A percentile compares a stretch with the other conserved stretches of the same genome.
Evolutionary conservation across 192 early-diverging fungal species (phyloP).

Genomic region (Geosiphon pyriformis): DNA sequence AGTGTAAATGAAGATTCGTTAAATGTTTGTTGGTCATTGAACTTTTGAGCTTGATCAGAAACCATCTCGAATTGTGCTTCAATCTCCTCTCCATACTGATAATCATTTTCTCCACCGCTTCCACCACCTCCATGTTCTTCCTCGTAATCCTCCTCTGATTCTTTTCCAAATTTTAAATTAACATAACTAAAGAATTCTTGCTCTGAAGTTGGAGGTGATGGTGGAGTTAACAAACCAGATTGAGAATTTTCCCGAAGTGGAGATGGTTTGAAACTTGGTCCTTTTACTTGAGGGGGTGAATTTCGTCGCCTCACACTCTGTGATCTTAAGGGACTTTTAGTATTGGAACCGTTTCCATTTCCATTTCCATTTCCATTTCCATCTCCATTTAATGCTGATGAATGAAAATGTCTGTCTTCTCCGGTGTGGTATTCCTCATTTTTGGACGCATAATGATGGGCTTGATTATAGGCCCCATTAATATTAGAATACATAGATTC

Average conservation of each 20-base stretch:
- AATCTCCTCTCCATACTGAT: neutral
- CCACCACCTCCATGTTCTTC: constrained; percentile 1
- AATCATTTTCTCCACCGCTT: constrained; percentile 12
- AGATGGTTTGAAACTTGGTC: neutral
- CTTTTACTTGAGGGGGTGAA: constrained; percentile 1
- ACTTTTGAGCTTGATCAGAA: constrained; percentile 29
- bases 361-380: neutral
- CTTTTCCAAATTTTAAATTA: neutral
- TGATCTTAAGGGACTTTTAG: neutral
- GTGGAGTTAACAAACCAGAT: neutral
- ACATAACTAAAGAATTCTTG: neutral
- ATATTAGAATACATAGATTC: no score
- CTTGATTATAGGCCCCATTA: neutral
- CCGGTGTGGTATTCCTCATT: neutral
- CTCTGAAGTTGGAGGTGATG: neutral
- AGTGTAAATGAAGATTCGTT: no score
- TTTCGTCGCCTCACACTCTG: neutral
- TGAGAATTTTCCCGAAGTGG: neutral
- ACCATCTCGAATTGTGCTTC: constrained; percentile 25
- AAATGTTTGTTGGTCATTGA: no score
- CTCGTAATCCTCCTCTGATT: neutral
- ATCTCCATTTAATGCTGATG: neutral
- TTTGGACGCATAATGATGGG: neutral
- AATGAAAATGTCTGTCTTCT: neutral
- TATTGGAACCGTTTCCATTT: neutral